Conservation (phyloP, 306 rosid species). For the Rubus idaeus region DNA sequence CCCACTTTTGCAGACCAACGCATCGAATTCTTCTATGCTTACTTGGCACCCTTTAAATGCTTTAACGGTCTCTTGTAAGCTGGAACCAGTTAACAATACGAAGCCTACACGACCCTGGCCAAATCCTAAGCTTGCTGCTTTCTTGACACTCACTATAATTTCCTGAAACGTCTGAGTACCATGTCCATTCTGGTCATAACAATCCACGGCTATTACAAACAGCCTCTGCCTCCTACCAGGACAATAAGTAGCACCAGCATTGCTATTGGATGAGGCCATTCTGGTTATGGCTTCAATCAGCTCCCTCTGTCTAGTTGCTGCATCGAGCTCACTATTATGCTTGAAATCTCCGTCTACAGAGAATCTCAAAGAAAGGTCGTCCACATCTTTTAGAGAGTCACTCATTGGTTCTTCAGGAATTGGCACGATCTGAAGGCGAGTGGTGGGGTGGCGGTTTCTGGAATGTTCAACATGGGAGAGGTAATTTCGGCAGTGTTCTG, state of each 20-base stretch:
- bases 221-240: slow-evolving; percentile 73
- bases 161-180: slow-evolving; percentile 36
- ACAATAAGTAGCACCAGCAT: slow-evolving; percentile 39
- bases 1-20: slow-evolving; percentile 69
- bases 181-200: slow-evolving; percentile 54
- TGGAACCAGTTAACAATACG: slow-evolving; percentile 57
- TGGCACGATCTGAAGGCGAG: slow-evolving; percentile 59
- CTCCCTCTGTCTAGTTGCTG: slow-evolving; percentile 63
- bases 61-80: slow-evolving; percentile 58
- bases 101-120: slow-evolving; percentile 53
- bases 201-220: slow-evolving; percentile 61
- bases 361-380: slow-evolving; percentile 72
- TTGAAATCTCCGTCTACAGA: slow-evolving; percentile 62
- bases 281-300: slow-evolving; percentile 65
- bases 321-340: slow-evolving; percentile 47
- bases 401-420: slow-evolving; percentile 69
- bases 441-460: slow-evolving; percentile 54
- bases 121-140: slow-evolving; percentile 38
- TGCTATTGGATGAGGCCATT: slow-evolving; percentile 43
- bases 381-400: slow-evolving; percentile 73
- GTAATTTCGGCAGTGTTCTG: slow-evolving; percentile 81
- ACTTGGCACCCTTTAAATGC: slow-evolving; percentile 47
- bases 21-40: slow-evolving; percentile 65
- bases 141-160: slow-evolving; percentile 42
- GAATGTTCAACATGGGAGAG: slow-evolving; percentile 72